Evolutionary conservation across 2,329 filamentous ascomycete genomes (phyloP), one percentile per base, ranked within the genome.

Genomic region (Coniella vitis): DNA sequence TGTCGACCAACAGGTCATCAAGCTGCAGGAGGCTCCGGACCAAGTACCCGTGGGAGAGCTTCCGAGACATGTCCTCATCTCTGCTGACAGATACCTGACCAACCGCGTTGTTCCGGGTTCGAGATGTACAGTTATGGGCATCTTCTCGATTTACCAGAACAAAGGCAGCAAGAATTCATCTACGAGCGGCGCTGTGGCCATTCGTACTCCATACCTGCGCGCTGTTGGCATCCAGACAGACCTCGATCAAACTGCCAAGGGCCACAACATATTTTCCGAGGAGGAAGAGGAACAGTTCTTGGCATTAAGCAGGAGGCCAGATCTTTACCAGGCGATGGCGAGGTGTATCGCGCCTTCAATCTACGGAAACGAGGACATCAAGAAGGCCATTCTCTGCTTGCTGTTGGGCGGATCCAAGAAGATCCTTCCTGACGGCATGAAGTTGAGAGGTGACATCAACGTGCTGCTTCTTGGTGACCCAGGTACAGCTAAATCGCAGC

Each of bases 1-100:
- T 63, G 90, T 97, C 60, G 93, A 98, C 61, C 93, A 98, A 67
- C 93, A 98, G 66, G 88, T 98, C 52, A 86, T 98, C 64, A 98
- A 98, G 67, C 80, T 98, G 16, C 93, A 98, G 64, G 93, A 98
- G 68, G 93, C 91, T 0, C 93, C 93, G 1, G 93, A 98, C 61
- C 90, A 97, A 66, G 93, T 98, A 0, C 93, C 93, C 0, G 93
- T 98, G 1, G 93, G 93, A 70, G 93, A 98, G 68, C 72, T 98
- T 43, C 93, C 93, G 3, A 79, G 93, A 37, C 93, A 98, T 60
- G 94, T 98, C 39, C 79, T 97, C 54, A 87, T 98, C 53, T 95
- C 90, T 0, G 93, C 93, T n/a, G 93, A 98, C 63, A 81, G 93
- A 46, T 96, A 97, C 63, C 74, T 98, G 40, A 93, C 91, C 10